These are phyloP conservation scores for Aspergillus amoenus DNA, from an alignment of 2,329 filamentous ascomycete genomes.

Conservation along the genomic window DNA sequence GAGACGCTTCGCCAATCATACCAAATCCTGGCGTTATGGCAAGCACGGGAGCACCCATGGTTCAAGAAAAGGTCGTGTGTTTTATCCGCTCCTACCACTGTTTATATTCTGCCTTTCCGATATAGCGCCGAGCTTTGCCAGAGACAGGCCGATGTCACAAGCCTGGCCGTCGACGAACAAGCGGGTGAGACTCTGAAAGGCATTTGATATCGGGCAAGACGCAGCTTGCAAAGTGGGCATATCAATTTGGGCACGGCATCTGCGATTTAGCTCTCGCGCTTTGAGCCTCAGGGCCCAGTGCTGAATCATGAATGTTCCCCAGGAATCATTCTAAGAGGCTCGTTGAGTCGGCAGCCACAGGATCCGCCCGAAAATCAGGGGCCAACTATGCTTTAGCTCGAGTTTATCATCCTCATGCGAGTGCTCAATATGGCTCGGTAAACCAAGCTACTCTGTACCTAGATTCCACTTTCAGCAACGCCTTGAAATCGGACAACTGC, in stretches of 20 bases:
- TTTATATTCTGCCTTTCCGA: neutral
- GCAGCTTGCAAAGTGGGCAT: neutral
- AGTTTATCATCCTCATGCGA: too few relatives aligned
- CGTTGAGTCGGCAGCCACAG: too few relatives aligned
- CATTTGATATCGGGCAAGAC: neutral
- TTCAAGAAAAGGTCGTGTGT: neutral
- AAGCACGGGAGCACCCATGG: conserved; percentile 1
- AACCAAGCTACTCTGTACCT: too few relatives aligned
- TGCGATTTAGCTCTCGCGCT: neutral
- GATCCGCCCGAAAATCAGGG: too few relatives aligned
- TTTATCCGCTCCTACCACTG: neutral
- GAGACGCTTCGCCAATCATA: neutral
- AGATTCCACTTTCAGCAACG: too few relatives aligned
- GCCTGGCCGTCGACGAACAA: neutral
- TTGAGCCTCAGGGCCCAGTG: neutral
- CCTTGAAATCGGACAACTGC: too few relatives aligned
- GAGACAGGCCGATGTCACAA: neutral
- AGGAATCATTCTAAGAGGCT: neutral
- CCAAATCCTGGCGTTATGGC: neutral
- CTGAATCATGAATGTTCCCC: neutral
- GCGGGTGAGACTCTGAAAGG: neutral
- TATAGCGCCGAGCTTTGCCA: neutral
- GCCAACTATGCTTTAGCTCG: too few relatives aligned
- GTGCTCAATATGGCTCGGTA: too few relatives aligned
- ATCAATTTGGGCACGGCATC: neutral